phyloP scores from a whole-genome alignment of 2,329 filamentous ascomycete genomes.

The Trichoderma gracile region DNA sequence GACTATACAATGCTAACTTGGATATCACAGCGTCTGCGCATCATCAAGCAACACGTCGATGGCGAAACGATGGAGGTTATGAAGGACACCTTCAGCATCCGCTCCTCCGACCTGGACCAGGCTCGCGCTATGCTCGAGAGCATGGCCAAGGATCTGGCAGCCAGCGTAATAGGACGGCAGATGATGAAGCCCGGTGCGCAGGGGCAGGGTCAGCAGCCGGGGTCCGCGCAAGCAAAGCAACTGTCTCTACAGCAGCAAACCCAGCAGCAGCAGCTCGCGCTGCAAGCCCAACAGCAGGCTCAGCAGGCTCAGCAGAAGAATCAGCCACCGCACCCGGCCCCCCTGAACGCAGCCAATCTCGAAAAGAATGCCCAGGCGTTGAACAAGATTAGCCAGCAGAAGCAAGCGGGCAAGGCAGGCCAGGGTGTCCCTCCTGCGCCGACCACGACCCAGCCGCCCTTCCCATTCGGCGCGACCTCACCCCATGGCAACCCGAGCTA shows the following conservation, averaged over 20 bases:
- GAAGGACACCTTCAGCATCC: constrained; percentile 55
- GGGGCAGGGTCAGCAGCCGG: constrained; percentile 18
- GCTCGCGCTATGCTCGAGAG: constrained; percentile 50
- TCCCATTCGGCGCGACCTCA: constrained; percentile 56
- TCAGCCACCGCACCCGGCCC: constrained; percentile 34
- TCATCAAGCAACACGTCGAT: constrained; percentile 56
- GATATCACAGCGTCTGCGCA: constrained; percentile 50
- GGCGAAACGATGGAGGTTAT: constrained; percentile 48
- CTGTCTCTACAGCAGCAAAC: constrained; percentile 6
- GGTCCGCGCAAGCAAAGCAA: constrained; percentile 8
- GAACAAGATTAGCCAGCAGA: constrained; percentile 47
- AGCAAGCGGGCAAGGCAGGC: constrained; percentile 46
- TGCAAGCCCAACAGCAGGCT: constrained; percentile 31
- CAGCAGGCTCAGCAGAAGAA: constrained; percentile 35
- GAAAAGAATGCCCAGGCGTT: constrained; percentile 54
- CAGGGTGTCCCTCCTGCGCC: constrained; percentile 56
- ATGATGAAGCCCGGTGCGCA: constrained; percentile 33
- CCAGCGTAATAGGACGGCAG: constrained; percentile 35
- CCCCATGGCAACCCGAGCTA: constrained; percentile 62
- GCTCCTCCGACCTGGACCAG: constrained; percentile 52
- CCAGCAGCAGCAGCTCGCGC: constrained; percentile 31
- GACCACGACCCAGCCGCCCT: constrained; percentile 58
- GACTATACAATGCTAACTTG: constrained; percentile 38
- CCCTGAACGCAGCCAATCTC: constrained; percentile 50
- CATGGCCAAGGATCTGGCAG: constrained; percentile 52